phyloP scores from a whole-genome alignment of 768 basidiomycete species.

The Omphalotus guepiniiformis region DNA sequence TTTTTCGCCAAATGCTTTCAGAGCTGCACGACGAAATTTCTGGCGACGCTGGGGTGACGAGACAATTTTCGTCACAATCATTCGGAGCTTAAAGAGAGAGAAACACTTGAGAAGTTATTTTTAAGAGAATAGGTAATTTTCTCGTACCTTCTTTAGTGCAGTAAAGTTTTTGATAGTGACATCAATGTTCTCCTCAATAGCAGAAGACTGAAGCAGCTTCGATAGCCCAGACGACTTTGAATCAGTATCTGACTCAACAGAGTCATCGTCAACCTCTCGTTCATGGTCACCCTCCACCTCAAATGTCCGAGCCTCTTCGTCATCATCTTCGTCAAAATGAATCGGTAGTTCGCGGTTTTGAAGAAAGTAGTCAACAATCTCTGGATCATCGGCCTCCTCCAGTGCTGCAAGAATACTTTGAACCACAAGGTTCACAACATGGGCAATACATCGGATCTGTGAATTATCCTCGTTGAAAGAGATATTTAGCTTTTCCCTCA shows the following conservation, averaged over 20 bases:
- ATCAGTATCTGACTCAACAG: constrained; percentile 18
- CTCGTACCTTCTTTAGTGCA: no score
- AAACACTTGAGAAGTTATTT: not conserved
- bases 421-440: constrained; percentile 33
- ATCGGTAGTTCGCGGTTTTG: constrained; percentile 25
- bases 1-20: constrained; percentile 16
- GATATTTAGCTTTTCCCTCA: constrained; percentile 17
- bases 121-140: not conserved
- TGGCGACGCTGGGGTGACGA: constrained; percentile 26
- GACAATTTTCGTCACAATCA: constrained; percentile 26
- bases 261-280: no score
- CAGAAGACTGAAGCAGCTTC: not conserved
- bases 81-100: constrained; percentile 20
- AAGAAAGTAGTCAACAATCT: constrained; percentile 22
- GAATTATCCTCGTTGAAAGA: constrained; percentile 15
- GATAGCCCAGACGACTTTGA: not conserved
- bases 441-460: constrained; percentile 30
- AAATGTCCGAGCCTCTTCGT: constrained; percentile 17
- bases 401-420: constrained; percentile 25
- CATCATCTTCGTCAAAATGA: constrained; percentile 23
- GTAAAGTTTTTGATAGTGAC: no score
- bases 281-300: constrained; percentile 17
- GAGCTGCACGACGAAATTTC: not conserved
- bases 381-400: constrained; percentile 23
- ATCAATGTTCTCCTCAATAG: not conserved